These are phyloP conservation scores for Ciborinia camelliae DNA, from an alignment of 2,329 filamentous ascomycete genomes.

Conservation along the genomic window DNA sequence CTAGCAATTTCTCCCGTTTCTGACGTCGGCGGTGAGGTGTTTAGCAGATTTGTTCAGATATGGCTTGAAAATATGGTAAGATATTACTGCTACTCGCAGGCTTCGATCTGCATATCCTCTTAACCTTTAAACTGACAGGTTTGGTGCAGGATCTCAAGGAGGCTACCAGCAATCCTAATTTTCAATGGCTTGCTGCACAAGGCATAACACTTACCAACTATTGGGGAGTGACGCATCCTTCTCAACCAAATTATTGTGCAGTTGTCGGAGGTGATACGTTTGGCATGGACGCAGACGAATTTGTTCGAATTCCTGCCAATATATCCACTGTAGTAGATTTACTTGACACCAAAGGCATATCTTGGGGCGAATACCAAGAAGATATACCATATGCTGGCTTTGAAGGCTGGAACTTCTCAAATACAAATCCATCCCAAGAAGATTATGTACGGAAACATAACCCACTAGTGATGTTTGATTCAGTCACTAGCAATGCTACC, in stretches of 20 bases:
- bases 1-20: constrained; percentile 45
- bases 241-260: constrained; percentile 61
- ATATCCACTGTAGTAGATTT: constrained; percentile 49
- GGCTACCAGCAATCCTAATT: constrained; percentile 40
- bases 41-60: constrained; percentile 58
- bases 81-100: neutral
- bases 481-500: constrained; percentile 46
- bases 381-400: constrained; percentile 50
- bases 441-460: constrained; percentile 67
- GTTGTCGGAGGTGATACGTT: constrained; percentile 55
- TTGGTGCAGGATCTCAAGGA: constrained; percentile 19
- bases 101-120: neutral
- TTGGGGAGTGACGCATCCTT: constrained; percentile 55
- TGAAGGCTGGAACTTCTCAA: constrained; percentile 47
- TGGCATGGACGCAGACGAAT: constrained; percentile 52
- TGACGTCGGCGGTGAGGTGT: constrained; percentile 50
- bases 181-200: constrained; percentile 48
- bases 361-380: constrained; percentile 54
- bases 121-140: neutral
- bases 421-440: constrained; percentile 52
- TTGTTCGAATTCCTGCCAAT: constrained; percentile 43
- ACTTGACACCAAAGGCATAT: constrained; percentile 46
- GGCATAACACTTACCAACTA: constrained; percentile 55
- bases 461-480: constrained; percentile 49
- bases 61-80: constrained; percentile 56